Conservation (phyloP, 2,329 filamentous ascomycete genomes). For the Triangularia verruculosa region DNA sequence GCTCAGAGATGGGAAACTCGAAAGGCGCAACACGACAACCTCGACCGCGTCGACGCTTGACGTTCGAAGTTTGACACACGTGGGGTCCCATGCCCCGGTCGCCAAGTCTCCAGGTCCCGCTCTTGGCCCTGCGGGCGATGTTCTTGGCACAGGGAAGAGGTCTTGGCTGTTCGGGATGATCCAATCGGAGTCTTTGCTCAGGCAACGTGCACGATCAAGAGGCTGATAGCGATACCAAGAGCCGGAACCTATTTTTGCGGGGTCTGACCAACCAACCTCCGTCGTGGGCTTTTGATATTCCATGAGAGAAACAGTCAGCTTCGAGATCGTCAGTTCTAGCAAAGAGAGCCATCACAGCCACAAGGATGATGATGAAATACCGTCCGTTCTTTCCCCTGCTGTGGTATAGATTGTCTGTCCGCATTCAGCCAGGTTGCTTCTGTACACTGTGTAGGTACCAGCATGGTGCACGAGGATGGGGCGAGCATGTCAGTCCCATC, state of each 20-base stretch:
- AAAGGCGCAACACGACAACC: not conserved
- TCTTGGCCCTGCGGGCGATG: not conserved
- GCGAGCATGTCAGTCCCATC: not conserved
- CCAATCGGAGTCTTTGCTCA: not conserved
- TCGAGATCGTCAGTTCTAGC: not conserved
- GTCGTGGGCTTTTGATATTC: not conserved
- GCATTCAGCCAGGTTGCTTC: too few species aligned
- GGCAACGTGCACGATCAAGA: constrained; percentile 3
- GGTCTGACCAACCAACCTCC: not conserved
- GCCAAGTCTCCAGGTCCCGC: not conserved
- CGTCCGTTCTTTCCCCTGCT: not conserved
- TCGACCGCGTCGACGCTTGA: not conserved
- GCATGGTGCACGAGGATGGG: not conserved
- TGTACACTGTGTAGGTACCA: too few species aligned
- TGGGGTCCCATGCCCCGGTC: not conserved
- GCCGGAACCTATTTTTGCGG: not conserved
- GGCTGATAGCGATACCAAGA: not conserved
- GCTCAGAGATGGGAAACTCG: not conserved
- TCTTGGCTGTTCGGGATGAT: not conserved
- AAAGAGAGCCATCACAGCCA: not conserved
- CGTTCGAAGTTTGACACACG: constrained; percentile 9
- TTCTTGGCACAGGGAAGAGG: not conserved
- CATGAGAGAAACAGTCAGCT: not conserved
- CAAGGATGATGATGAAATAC: not conserved
- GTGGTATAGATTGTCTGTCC: not conserved